Percentiles rank a stretch among this genome's conserved stretches.
Conservation (phyloP, 495 filamentous ascomycete species). For the Endocarpon pusillum region DNA sequence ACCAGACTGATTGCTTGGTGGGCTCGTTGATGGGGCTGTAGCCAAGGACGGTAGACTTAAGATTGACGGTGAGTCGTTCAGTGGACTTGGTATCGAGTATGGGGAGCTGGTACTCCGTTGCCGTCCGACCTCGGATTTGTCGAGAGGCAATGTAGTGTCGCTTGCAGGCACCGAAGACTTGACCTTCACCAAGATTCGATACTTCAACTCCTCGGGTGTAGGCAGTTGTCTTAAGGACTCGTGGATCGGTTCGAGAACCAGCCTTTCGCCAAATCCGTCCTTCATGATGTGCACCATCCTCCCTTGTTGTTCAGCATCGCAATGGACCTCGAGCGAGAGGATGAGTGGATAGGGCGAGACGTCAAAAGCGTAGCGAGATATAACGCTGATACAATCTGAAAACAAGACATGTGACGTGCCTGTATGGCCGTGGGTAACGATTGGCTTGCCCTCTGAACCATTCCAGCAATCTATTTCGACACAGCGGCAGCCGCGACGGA, state of each 20-base stretch:
- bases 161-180: conserved; percentile 42
- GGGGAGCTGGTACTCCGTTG: conserved; percentile 71
- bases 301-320: conserved; percentile 62
- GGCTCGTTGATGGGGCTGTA: conserved; percentile 37
- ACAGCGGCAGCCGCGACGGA: conserved; percentile 79
- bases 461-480: conserved; percentile 98
- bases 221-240: conserved; percentile 50
- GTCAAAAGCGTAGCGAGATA: conserved; percentile 82
- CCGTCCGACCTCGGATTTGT: conserved; percentile 36
- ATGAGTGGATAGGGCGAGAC: conserved; percentile 71
- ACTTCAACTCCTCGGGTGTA: conserved; percentile 66
- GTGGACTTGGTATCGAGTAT: conserved; percentile 36
- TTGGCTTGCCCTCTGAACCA: conserved; percentile 65
- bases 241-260: conserved; percentile 58
- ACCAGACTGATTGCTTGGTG: conserved; percentile 21
- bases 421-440: conserved; percentile 81
- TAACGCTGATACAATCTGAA: conserved; percentile 74
- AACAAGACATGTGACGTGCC: conserved; percentile 77
- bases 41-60: conserved; percentile 36
- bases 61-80: conserved; percentile 34
- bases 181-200: conserved; percentile 82
- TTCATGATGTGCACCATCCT: conserved; percentile 86
- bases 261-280: conserved; percentile 56
- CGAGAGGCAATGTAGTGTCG: conserved; percentile 18
- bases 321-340: conserved; percentile 91